Base-by-base conservation (phyloP, 306 rosid genomes). In the Potentilla sterilis region DNA sequence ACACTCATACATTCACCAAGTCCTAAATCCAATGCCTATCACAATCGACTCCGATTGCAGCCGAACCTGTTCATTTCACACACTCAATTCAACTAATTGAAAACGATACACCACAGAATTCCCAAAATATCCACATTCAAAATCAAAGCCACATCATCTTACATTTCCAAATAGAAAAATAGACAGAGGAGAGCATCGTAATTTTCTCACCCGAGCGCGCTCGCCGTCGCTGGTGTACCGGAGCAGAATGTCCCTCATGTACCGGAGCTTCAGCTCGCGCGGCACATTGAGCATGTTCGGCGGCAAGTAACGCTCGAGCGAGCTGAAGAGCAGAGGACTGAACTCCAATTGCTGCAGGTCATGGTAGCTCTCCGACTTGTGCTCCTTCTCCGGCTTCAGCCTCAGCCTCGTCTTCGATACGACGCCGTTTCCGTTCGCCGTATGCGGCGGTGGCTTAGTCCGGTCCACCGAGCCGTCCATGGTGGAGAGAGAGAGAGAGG, bases 281-380 rank as follows among this genome's bases (percentile, higher is more conserved):
- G 96, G 49, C 3, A 57, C 83, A 79, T 55, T 64, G 74, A 90
- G 95, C 88, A 92, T 72, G 64, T 77, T 74, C 18, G 72, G 77
- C 61, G 98, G 97, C 74, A 95, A 78, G 84, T 95, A 86, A 75
- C 72, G 88, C 80, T 95, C 98, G 18, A 95, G 97, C 22, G 90
- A 86, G 82, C 87, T 87, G 85, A 89, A 89, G n/a, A 95, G 88
- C 6, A 88, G 83, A 13, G 93, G 98, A 54, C 87, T 85, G 79
- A 90, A 92, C 57, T 90, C 97, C 87, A 85, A 77, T 71, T 78
- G 87, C 57, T 80, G 84, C 43, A 95, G 74, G 74, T 86, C 98
- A 13, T 89, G 96, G 48, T 95, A 95, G 79, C 76, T 87, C 6
- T 95, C 98, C 12, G 98, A 74, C 79, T 66, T 83, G 89, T 95